Conservation (phyloP, 371 early-diverging fungal species). For the Sporodiniella umbellata region DNA sequence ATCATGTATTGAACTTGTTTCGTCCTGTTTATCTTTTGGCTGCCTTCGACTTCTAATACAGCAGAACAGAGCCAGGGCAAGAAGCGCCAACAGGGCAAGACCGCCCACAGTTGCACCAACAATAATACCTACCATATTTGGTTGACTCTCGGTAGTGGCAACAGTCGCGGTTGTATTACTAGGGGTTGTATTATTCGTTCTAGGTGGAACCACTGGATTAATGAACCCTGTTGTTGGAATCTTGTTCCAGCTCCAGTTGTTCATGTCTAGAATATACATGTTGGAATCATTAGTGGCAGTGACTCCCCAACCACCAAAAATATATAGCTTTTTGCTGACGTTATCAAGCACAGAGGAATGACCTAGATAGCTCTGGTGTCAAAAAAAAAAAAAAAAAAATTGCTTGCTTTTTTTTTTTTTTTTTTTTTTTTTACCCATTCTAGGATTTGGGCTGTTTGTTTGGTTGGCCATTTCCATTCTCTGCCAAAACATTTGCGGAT, state of each 20-base stretch:
- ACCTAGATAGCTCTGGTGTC: slow-evolving; percentile 16
- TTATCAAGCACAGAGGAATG: slow-evolving; percentile 37
- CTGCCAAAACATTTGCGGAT: slow-evolving; percentile 35
- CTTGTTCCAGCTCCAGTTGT: slow-evolving; percentile 28
- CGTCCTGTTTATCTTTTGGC: slow-evolving; percentile 4
- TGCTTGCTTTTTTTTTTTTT: too few relatives aligned
- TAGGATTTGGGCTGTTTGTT: slow-evolving; percentile 24
- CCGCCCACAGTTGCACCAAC: slow-evolving; percentile 25
- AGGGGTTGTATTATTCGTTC: background rate
- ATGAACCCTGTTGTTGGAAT: slow-evolving; percentile 18
- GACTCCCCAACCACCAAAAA: slow-evolving; percentile 39
- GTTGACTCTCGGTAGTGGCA: background rate
- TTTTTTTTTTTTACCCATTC: slow-evolving; percentile 37
- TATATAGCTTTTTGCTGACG: slow-evolving; percentile 22
- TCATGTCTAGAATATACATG: slow-evolving; percentile 24
- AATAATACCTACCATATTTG: slow-evolving; percentile 12
- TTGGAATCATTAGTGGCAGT: slow-evolving; percentile 22
- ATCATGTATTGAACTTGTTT: slow-evolving; percentile 1
- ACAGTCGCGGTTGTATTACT: background rate
- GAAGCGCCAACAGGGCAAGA: slow-evolving; percentile 4
- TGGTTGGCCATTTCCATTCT: slow-evolving; percentile 17
- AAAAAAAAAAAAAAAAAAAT: background rate
- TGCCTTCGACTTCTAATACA: slow-evolving; percentile 6
- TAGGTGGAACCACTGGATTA: too few relatives aligned
- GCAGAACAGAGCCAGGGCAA: slow-evolving; percentile 6